Percentiles rank a stretch among this genome's conserved stretches.
Conservation (phyloP, 805 yeast genomes). For the Hanseniaspora mollemarum region DNA sequence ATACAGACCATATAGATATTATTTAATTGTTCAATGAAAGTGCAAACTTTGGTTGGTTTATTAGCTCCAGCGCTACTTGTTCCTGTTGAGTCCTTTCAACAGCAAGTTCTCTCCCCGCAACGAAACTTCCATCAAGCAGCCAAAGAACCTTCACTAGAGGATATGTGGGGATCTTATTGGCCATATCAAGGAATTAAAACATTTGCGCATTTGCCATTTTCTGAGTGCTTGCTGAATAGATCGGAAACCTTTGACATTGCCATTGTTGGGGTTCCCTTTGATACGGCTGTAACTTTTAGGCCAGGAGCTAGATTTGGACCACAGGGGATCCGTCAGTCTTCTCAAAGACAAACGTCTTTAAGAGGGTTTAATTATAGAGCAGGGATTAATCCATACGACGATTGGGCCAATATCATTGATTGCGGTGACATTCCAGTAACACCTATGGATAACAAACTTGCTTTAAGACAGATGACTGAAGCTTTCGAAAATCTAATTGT, state of each 20-base stretch:
- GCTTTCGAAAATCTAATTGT: conserved; percentile 46
- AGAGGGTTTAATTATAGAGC: conserved; percentile 65
- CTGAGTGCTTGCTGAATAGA: conserved; percentile 44
- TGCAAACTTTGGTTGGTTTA: neutral
- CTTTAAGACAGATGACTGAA: conserved; percentile 49
- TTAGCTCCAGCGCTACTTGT: neutral
- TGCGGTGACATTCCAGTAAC: conserved; percentile 62
- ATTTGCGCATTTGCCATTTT: conserved; percentile 61
- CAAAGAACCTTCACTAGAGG: conserved; percentile 36
- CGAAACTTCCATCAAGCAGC: conserved; percentile 21
- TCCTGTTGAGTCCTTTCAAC: neutral
- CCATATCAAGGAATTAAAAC: conserved; percentile 56
- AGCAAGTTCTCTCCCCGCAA: conserved; percentile 26
- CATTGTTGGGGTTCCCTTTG: conserved; percentile 70
- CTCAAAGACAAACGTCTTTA: conserved; percentile 56
- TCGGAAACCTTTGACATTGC: conserved; percentile 52
- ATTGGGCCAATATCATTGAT: conserved; percentile 46
- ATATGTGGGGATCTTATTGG: conserved; percentile 66
- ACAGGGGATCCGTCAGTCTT: conserved; percentile 52
- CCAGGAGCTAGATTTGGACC: conserved; percentile 83
- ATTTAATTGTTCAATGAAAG: conserved; percentile 5
- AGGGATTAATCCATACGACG: conserved; percentile 46
- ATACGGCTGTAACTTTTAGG: conserved; percentile 67
- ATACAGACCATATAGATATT: neutral
- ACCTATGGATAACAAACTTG: conserved; percentile 55